Percentiles rank a stretch among this genome's conserved stretches.
phyloP scores from a whole-genome alignment of 805 yeast species.

The Grigorovia humatica region DNA sequence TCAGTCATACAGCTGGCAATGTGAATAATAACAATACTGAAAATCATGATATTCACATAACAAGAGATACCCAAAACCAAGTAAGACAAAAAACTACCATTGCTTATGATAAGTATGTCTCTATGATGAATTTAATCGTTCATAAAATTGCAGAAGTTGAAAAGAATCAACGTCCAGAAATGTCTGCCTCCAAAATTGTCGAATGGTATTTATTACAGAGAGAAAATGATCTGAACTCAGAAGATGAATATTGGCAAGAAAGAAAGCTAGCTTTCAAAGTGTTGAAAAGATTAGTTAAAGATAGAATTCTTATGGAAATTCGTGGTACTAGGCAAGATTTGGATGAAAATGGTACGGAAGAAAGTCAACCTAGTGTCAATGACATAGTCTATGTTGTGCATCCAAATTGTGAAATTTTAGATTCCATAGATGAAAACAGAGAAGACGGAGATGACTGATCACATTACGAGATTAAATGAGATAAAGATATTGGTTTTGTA shows the following conservation, averaged over 20 bases:
- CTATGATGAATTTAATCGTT: constrained; percentile 73
- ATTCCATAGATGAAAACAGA: constrained; percentile 20
- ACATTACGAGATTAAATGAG: not conserved
- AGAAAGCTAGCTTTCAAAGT: constrained; percentile 68
- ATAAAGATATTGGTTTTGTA: too few relatives aligned
- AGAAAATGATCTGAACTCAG: constrained; percentile 61
- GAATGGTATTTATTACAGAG: constrained; percentile 71
- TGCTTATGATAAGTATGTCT: constrained; percentile 76
- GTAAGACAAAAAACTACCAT: constrained; percentile 40
- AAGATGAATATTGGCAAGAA: constrained; percentile 61
- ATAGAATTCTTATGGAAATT: constrained; percentile 67
- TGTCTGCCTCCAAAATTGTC: constrained; percentile 58
- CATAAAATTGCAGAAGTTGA: constrained; percentile 51
- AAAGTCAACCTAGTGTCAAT: constrained; percentile 20
- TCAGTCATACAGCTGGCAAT: too few relatives aligned
- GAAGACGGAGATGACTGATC: constrained; percentile 1
- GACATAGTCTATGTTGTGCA: constrained; percentile 46
- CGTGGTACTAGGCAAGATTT: constrained; percentile 38
- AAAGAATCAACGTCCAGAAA: constrained; percentile 43
- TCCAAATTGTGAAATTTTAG: constrained; percentile 77
- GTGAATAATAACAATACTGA: too few relatives aligned
- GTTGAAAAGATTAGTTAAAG: constrained; percentile 71
- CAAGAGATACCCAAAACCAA: constrained; percentile 5
- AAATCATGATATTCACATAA: constrained; percentile 24
- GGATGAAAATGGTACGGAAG: constrained; percentile 28